Evolutionary conservation across 768 basidiomycete species (phyloP), one percentile per base, ranked within the genome.

Genomic region (Leccinellum luteum): DNA sequence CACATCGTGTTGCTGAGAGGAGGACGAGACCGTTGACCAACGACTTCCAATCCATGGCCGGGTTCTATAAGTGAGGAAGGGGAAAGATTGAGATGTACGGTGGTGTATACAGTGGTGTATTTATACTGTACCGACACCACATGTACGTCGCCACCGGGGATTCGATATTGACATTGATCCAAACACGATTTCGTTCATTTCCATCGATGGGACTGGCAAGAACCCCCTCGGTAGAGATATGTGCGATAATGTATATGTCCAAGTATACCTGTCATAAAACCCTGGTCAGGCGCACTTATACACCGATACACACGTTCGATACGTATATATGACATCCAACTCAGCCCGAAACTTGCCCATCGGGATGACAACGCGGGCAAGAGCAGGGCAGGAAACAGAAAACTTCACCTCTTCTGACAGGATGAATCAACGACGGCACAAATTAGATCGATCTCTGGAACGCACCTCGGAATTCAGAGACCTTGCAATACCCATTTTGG

Each of bases 1-100:
- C 66, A 17, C 17, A 28, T 6, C 27, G 58, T 5, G 48, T 43
- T 6, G 10, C 43, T 8, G 49, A 48, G 32, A 67, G 59, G 47
- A 68, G 44, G 43, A 50, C 1, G 44, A 66, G 57, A 21, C 25
- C 8, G 30, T 31, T 9, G 6, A 44, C 28, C 30, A 59, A 23
- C n/a, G 45, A 21, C 17, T 38, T n/a, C 23, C 41, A 14, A 27
- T 35, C 4, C 60, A 59, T 59, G 48, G 44, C 14, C 28, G 38
- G 31, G 41, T 38, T 15, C 12, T 6, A 31, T 17, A 19, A 34
- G 17, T 3, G 15, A 48, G 47, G 30, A 28, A 13, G 23, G 25
- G 21, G 27, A 5, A 27, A 1, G 2, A 19, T 6, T 41, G n/a
- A n/a, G 10, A 19, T 3, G n/a, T 10, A 41, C 4, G n/a, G 7